Conservation (phyloP, 441 rosid species). For the Adansonia madagascariensis region DNA sequence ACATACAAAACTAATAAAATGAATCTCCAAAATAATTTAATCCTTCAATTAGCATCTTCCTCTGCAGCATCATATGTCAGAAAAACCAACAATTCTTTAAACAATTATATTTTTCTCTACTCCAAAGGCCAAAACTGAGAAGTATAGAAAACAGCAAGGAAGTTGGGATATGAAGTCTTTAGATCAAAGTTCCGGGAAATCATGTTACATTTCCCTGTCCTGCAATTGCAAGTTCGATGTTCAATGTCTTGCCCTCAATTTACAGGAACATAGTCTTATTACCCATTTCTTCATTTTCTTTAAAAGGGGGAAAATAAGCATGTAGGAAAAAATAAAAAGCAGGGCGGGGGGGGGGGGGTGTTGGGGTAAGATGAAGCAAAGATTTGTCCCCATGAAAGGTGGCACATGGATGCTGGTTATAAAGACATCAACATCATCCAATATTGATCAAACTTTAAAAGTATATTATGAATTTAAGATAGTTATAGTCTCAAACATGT, state of each 20-base stretch:
- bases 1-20: background rate
- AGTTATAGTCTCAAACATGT: background rate
- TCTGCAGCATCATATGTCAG: background rate
- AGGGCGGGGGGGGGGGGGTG: no score
- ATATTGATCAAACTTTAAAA: background rate
- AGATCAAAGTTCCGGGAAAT: background rate
- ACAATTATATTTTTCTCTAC: background rate
- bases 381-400: background rate
- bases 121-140: background rate
- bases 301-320: background rate
- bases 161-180: background rate
- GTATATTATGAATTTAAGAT: conserved; percentile 6
- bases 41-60: background rate
- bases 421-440: conserved; percentile 3
- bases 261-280: background rate
- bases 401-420: background rate
- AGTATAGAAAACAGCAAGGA: background rate
- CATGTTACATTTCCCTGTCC: background rate
- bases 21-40: background rate
- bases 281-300: background rate
- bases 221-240: background rate
- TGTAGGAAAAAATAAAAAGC: background rate
- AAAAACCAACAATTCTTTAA: background rate
- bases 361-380: background rate
- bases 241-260: background rate